Conservation (phyloP, 2,329 filamentous ascomycete species). For the Thelonectria olida region DNA sequence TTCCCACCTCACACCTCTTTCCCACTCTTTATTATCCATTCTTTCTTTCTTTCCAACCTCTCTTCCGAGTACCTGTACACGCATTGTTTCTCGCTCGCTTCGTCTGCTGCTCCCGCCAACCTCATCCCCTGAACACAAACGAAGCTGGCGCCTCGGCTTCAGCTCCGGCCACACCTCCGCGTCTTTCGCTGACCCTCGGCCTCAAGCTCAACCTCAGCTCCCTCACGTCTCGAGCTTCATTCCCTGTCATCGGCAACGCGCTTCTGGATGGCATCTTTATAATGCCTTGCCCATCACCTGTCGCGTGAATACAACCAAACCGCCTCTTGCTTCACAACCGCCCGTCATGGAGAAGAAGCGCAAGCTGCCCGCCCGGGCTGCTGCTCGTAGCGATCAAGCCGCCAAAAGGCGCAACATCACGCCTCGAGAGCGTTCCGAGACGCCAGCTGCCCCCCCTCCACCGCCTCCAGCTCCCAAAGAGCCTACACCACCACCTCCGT, state of each 20-base stretch:
- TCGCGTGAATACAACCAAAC: constrained; percentile 32
- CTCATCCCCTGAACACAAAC: neutral
- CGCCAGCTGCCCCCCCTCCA: constrained; percentile 53
- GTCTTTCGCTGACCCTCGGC: constrained; percentile 1
- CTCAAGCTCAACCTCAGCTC: neutral
- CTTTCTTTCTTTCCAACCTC: neutral
- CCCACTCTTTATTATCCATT: constrained; percentile 12
- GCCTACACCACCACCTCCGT: constrained; percentile 47
- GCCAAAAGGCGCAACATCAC: constrained; percentile 69
- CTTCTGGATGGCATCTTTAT: constrained; percentile 44
- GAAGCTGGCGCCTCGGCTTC: constrained; percentile 3
- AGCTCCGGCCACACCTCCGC: constrained; percentile 2
- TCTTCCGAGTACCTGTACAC: too few relatives aligned
- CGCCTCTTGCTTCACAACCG: constrained; percentile 19
- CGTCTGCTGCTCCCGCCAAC: neutral
- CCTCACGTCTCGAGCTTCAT: constrained; percentile 2
- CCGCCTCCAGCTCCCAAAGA: constrained; percentile 42
- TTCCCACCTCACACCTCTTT: constrained; percentile 14
- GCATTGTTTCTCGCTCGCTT: neutral
- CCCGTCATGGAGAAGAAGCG: constrained; percentile 70
- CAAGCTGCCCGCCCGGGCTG: constrained; percentile 70
- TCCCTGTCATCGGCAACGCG: constrained; percentile 29
- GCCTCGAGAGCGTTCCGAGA: constrained; percentile 61
- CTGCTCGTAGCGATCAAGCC: constrained; percentile 67
- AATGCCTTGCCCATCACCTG: constrained; percentile 38